Base-by-base conservation (phyloP, 2,329 filamentous ascomycete species). In the Colletotrichum zoysiae region DNA sequence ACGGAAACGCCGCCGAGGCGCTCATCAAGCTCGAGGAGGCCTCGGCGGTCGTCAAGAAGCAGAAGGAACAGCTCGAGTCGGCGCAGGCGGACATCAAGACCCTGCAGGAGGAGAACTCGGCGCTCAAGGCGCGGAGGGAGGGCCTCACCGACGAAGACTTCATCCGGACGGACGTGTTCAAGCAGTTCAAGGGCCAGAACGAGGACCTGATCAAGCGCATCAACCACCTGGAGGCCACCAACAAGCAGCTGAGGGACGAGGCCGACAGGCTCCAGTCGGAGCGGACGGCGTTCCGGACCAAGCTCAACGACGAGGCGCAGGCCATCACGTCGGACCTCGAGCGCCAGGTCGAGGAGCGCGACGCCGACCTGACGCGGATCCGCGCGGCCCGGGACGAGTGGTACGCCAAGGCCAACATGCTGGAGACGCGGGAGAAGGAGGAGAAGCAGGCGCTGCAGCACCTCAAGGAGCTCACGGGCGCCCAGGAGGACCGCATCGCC, bases 181-280 rank as follows among this genome's bases (percentile, higher is more conserved):
- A 97, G 82, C 90, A 93, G 74, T 88, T 98, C 78, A 97, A 95
- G 82, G 89, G 88, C 33, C 94, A 98, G 77, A 93, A 97, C 77
- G 96, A 98, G 78, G 95, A 98, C 76, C 89, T 97, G 11, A 94
- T 98, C 76, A 95, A 94, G 80, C 91, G 94, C 48, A 91, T 97
- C 78, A 99, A 99, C 80, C 91, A 95, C 76, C 83, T 98, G 18
- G 95, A 98, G 81, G 94, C 94, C 4, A 93, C 91, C 16, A 98
- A 98, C 80, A 91, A 92, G 71, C 91, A 95, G 75, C 82, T 98
- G 40, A 90, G 92, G 46, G 93, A 97, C 79, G 95, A 97, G 77
- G 92, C 93, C 7, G 92, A 95, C 77, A 97, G 93, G 79, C 84
- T 95, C 62, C 93, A 95, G 77, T 90, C 93, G 1, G 96, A 99